phyloP scores from a whole-genome alignment of 352 stramenopile species.

The Phytophthora europaea region DNA sequence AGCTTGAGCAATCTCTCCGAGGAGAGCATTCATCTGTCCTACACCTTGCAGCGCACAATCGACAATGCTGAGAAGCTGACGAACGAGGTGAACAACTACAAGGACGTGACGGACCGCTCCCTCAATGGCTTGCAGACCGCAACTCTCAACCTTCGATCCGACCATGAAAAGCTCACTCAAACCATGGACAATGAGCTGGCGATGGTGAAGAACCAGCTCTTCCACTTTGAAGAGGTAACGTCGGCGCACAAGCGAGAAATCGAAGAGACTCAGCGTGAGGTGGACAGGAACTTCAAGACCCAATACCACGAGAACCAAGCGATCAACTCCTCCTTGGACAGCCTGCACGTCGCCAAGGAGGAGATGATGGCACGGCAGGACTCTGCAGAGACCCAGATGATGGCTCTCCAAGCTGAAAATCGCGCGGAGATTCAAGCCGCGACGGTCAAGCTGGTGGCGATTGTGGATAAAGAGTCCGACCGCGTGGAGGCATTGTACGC shows the following conservation, averaged over 20 bases:
- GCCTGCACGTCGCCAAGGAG: conserved; percentile 55
- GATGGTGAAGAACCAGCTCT: conserved; percentile 79
- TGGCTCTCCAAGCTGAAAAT: conserved; percentile 77
- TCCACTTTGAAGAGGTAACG: conserved; percentile 76
- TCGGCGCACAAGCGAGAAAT: conserved; percentile 68
- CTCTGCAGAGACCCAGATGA: conserved; percentile 68
- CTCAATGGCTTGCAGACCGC: conserved; percentile 52
- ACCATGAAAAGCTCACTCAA: conserved; percentile 63
- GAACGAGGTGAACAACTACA: conserved; percentile 60
- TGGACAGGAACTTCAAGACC: conserved; percentile 63
- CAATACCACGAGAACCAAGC: conserved; percentile 69
- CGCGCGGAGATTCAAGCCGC: conserved; percentile 77
- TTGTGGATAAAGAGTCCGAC: conserved; percentile 87
- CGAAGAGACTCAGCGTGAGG: conserved; percentile 65
- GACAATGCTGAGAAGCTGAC: conserved; percentile 58
- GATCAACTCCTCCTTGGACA: conserved; percentile 51
- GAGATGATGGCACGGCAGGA: conserved; percentile 67
- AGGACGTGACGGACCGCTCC: conserved; percentile 46
- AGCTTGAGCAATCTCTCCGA: conserved; percentile 80
- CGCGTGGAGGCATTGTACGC: conserved; percentile 82
- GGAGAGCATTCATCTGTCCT: conserved; percentile 76
- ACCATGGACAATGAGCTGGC: conserved; percentile 70
- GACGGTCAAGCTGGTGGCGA: conserved; percentile 67
- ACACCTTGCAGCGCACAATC: conserved; percentile 70
- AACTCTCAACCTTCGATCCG: conserved; percentile 48